Conservation (phyloP, 257 asterid genomes). For the Nicotiana benthamiana region DNA sequence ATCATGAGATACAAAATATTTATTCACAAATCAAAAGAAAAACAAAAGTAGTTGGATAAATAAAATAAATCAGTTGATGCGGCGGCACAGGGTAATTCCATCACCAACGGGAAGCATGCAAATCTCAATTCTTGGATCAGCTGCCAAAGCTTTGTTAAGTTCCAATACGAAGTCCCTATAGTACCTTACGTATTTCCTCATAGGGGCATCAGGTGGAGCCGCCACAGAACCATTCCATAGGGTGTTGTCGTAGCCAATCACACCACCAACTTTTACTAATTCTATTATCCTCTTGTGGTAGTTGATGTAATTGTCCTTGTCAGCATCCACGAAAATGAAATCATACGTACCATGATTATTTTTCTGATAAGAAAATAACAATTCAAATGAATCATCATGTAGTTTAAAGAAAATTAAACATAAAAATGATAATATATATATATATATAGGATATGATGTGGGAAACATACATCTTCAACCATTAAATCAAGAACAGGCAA, state of each 20-base stretch:
- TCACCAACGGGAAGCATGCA: constrained; percentile 93
- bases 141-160: constrained; percentile 81
- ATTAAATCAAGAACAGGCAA: constrained; percentile 60
- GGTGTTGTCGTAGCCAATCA: constrained; percentile 90
- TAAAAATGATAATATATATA: no score
- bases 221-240: constrained; percentile 85
- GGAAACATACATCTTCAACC: constrained; percentile 37
- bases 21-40: neutral
- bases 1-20: neutral
- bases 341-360: constrained; percentile 55
- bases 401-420: neutral
- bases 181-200: constrained; percentile 73
- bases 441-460: no score
- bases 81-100: constrained; percentile 91
- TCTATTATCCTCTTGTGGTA: constrained; percentile 78
- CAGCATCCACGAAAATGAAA: constrained; percentile 86
- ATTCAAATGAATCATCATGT: neutral
- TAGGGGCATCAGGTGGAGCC: constrained; percentile 80
- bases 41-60: no score
- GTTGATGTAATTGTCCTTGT: constrained; percentile 74
- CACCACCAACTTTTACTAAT: constrained; percentile 69
- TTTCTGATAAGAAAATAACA: constrained; percentile 9
- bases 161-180: constrained; percentile 72
- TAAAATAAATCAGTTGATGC: constrained; percentile 35
- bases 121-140: constrained; percentile 82